A percentile compares a stretch with the other conserved stretches of the same genome.
These are phyloP conservation scores for Luffa acutangula DNA, from an alignment of 306 rosid species.

Conservation along the genomic window DNA sequence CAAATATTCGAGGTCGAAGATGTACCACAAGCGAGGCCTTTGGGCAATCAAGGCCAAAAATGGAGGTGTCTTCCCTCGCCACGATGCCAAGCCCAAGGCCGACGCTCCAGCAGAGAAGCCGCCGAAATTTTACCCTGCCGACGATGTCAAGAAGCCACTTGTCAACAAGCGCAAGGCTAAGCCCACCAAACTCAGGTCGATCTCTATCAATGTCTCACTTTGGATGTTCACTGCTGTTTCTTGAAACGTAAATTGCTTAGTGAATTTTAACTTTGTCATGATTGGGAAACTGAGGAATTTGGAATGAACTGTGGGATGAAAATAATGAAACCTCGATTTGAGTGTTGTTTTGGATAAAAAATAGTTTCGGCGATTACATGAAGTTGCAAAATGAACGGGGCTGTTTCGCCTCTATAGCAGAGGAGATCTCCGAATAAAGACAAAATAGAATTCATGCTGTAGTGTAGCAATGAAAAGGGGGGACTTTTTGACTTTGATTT, in stretches of 20 bases:
- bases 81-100: constrained; percentile 37
- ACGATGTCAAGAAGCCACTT: constrained; percentile 39
- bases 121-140: constrained; percentile 37
- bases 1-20: constrained; percentile 38
- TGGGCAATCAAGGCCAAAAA: constrained; percentile 69
- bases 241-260: neutral
- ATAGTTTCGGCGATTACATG: neutral
- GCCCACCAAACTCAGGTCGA: constrained; percentile 41
- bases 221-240: neutral
- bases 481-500: neutral
- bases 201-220: neutral
- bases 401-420: neutral
- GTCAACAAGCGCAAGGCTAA: constrained; percentile 36
- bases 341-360: neutral
- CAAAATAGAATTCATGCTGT: neutral
- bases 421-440: neutral
- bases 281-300: neutral
- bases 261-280: neutral
- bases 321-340: neutral
- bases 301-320: neutral
- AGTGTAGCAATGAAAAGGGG: neutral
- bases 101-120: constrained; percentile 20
- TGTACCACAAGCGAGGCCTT: constrained; percentile 56
- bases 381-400: neutral
- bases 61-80: constrained; percentile 49